Base-by-base conservation (phyloP, 2,329 filamentous ascomycete species). In the Pseudomassariella vexata region DNA sequence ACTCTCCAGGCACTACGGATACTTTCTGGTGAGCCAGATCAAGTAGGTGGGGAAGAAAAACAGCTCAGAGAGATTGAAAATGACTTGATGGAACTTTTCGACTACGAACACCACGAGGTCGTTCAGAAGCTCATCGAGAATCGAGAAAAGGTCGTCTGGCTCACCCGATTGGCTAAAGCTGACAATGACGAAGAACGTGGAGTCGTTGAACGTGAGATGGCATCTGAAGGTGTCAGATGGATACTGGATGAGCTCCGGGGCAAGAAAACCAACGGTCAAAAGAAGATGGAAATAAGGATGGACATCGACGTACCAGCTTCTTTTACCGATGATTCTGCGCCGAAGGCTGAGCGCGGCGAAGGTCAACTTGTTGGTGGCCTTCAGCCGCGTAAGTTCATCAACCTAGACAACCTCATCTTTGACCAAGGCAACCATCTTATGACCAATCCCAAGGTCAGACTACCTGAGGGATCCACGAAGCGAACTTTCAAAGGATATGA, bases 371-470 rank as follows among this genome's bases (percentile, higher is more conserved):
- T 88, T 19, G 86, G 89, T 34, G 88, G 87, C 10, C 68, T 98
- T 22, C 85, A 92, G 49, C 92, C 94, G 3, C 81, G 81, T 45
- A 86, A 85, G 53, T 65, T 87, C 26, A 87, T 98, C 56, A 96
- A 96, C 54, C 69, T 98, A 31, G 90, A 98, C 36, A 96, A 96
- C 49, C 76, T 98, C 20, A 76, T 95, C 23, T 98, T 98, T 54
- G 92, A 96, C 47, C 90, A 96, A 60, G 92, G 92, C 32, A 98
- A 96, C 50, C 92, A 98, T 65, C 72, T 98, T 25, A 98, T 96
- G 90, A 96, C 92, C n/a, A 98, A 98, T 49, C 85, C 88, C 6
- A 95, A 88, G 53, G 92, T 98, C 28, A 83, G 85, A 41, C 71
- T 98, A 14, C 92, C 92, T 0, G 87, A 95, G 55, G 92, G 92